A percentile compares a stretch with the other conserved stretches of the same genome.
Evolutionary conservation across 257 asterid species (phyloP).

Genomic region (Jacaranda mimosifolia): DNA sequence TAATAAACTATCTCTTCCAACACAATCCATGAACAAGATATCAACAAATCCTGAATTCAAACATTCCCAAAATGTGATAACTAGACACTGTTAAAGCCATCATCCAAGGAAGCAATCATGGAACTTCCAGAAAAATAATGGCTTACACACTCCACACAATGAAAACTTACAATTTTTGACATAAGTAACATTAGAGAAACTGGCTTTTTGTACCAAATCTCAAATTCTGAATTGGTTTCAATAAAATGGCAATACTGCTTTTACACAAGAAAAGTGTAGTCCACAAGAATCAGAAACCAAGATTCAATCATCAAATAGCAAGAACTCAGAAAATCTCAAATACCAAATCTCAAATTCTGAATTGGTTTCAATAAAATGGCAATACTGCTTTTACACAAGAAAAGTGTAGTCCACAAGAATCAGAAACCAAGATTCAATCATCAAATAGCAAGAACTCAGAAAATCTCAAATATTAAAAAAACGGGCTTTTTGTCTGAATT

Average conservation of each 20-base stretch:
- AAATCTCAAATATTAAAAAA: too few relatives aligned
- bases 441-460: background rate
- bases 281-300: background rate
- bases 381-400: background rate
- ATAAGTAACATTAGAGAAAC: background rate
- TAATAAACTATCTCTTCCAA: background rate
- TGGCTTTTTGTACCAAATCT: background rate
- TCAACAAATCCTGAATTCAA: background rate
- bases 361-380: too few relatives aligned
- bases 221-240: background rate
- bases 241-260: background rate
- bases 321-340: too few relatives aligned
- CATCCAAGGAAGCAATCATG: too few relatives aligned
- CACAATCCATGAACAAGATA: constrained; percentile 14
- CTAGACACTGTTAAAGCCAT: too few relatives aligned
- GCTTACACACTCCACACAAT: too few relatives aligned
- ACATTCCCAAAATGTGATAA: background rate
- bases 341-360: too few relatives aligned
- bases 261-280: background rate
- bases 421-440: background rate
- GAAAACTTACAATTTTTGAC: background rate
- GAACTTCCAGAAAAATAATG: too few relatives aligned
- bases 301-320: background rate
- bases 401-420: background rate
- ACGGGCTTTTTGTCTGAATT: too few relatives aligned